phyloP scores from a whole-genome alignment of 1,284 basidiomycete genomes.

The Marasmius sp. region DNA sequence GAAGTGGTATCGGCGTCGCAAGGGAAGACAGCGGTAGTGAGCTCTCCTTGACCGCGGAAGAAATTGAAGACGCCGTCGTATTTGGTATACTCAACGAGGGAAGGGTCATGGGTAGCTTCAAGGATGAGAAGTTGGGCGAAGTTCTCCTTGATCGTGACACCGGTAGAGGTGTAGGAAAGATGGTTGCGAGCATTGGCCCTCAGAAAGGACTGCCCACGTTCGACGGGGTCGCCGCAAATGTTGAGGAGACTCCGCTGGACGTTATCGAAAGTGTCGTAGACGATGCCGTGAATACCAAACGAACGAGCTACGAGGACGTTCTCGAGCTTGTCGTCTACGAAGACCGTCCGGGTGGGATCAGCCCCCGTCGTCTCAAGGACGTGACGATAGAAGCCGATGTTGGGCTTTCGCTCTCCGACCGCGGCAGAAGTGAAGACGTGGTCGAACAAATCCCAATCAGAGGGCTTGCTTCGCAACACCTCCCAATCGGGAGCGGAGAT shows the following conservation, averaged over 20 bases:
- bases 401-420: slow-evolving; percentile 53
- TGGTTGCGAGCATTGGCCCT: slow-evolving; percentile 37
- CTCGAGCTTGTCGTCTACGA: slow-evolving; percentile 62
- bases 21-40: slow-evolving; percentile 45
- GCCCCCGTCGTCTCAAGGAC: slow-evolving; percentile 43
- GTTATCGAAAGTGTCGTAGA: slow-evolving; percentile 44
- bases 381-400: slow-evolving; percentile 52
- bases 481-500: slow-evolving; percentile 56
- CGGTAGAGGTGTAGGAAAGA: slow-evolving; percentile 44
- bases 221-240: slow-evolving; percentile 45
- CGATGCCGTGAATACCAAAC: slow-evolving; percentile 52
- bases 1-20: slow-evolving; percentile 56
- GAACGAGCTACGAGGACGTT: slow-evolving; percentile 58
- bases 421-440: slow-evolving; percentile 49
- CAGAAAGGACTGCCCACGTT: slow-evolving; percentile 29
- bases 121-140: slow-evolving; percentile 58
- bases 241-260: slow-evolving; percentile 47
- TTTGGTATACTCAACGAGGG: slow-evolving; percentile 16
- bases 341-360: slow-evolving; percentile 45
- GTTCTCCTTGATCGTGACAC: slow-evolving; percentile 47
- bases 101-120: slow-evolving; percentile 52
- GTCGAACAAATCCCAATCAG: slow-evolving; percentile 57
- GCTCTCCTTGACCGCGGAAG: slow-evolving; percentile 45
- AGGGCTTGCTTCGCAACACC: slow-evolving; percentile 42
- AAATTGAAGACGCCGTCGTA: slow-evolving; percentile 53